Evolutionary conservation across 2,329 filamentous ascomycete genomes (phyloP).

Genomic region (Orbilia blumenaviensis): DNA sequence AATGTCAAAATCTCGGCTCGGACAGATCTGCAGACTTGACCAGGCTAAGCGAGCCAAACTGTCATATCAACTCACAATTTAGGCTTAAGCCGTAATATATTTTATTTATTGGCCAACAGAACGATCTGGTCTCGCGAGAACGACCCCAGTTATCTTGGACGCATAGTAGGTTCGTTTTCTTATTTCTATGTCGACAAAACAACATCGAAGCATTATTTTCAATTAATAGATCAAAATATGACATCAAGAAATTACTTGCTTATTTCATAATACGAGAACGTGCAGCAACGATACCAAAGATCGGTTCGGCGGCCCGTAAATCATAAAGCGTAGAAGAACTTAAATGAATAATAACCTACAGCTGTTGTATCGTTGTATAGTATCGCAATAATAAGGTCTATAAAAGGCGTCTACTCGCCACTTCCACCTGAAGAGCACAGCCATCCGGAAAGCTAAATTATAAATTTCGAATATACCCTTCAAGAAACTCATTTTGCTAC

Average conservation of each 20-base stretch:
- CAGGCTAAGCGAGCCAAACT: neutral
- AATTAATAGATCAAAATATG: neutral
- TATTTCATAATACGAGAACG: neutral
- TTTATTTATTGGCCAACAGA: neutral
- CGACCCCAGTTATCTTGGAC: neutral
- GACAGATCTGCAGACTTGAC: too few relatives aligned
- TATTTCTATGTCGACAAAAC: neutral
- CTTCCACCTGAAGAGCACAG: neutral
- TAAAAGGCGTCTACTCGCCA: neutral
- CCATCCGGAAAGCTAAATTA: neutral
- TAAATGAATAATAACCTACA: neutral
- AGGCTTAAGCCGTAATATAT: neutral
- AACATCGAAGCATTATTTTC: neutral
- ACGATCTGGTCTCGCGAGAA: neutral
- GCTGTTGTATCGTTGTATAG: neutral
- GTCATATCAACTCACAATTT: neutral
- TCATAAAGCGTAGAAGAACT: neutral
- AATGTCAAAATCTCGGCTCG: neutral
- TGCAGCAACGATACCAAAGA: neutral
- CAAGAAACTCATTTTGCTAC: neutral
- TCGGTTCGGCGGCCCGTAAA: constrained; percentile 7
- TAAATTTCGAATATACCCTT: neutral
- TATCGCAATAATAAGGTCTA: neutral
- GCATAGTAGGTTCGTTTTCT: neutral
- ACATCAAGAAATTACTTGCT: constrained; percentile 10